phyloP scores from a whole-genome alignment of 768 basidiomycete species.

The Wakefieldia striispora region DNA sequence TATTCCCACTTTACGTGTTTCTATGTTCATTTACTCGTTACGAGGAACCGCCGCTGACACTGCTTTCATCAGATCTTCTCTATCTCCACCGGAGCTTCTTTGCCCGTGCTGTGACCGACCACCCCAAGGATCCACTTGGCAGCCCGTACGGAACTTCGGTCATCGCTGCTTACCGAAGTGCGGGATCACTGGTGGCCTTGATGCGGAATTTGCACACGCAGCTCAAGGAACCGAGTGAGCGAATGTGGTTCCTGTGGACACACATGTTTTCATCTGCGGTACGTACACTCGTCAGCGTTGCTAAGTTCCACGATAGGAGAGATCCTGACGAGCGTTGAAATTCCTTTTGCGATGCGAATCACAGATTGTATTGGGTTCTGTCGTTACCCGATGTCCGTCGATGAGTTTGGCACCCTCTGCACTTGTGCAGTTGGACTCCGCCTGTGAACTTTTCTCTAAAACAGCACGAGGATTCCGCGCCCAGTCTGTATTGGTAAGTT shows the following conservation, averaged over 20 bases:
- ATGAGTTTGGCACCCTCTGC: slow-evolving; percentile 78
- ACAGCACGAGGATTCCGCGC: slow-evolving; percentile 65
- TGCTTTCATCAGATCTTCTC: slow-evolving; percentile 48
- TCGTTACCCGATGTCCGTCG: slow-evolving; percentile 75
- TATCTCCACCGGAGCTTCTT: slow-evolving; percentile 76
- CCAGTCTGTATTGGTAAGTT: slow-evolving; percentile 58
- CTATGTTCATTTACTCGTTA: not conserved
- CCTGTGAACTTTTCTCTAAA: slow-evolving; percentile 71
- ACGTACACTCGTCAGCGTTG: slow-evolving; percentile 25
- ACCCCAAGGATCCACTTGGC: slow-evolving; percentile 70
- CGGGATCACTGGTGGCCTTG: slow-evolving; percentile 66
- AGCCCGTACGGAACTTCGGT: slow-evolving; percentile 73
- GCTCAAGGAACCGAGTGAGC: slow-evolving; percentile 58
- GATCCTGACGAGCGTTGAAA: slow-evolving; percentile 14
- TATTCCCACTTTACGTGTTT: not conserved
- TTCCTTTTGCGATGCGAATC: slow-evolving; percentile 3
- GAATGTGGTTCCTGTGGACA: slow-evolving; percentile 57
- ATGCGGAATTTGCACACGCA: slow-evolving; percentile 69
- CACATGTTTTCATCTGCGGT: slow-evolving; percentile 62
- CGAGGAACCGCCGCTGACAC: slow-evolving; percentile 16
- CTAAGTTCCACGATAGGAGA: slow-evolving; percentile 10
- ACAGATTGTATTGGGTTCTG: slow-evolving; percentile 67
- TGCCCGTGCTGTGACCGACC: slow-evolving; percentile 68
- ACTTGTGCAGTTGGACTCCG: slow-evolving; percentile 69
- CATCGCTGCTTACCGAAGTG: slow-evolving; percentile 71